Base-by-base conservation (phyloP, 192 early-diverging fungal genomes). In the Gamsiella multidivaricata region DNA sequence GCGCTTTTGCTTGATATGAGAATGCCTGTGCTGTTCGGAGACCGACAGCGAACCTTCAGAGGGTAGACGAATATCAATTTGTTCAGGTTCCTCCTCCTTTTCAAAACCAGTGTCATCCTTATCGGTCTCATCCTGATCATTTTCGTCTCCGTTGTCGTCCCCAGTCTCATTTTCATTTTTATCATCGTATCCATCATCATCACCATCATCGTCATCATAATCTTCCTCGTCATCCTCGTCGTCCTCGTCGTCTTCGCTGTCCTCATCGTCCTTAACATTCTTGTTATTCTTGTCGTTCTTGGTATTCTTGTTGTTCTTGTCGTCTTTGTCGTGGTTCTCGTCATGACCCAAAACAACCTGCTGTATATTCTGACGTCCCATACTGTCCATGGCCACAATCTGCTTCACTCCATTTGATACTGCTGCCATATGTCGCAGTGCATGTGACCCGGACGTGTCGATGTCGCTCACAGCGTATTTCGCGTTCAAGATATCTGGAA, bases 1-100 rank as follows among this genome's bases (percentile, higher is more conserved):
- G 26, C 66, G 55, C 18, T 70, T 70, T 5, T 61, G 56, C 8
- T 10, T 7, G 39, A 41, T 8, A 50, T 33, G 25, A 33, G 36
- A 9, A 26, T 7, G 39, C 8, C 39, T 10, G 7, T 41, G 39
- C 39, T 41, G 8, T n/a, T n/a, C 12, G 12, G 37, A 39, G 12
- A 5, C 61, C 2, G 34, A 23, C n/a, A 36, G 32, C 26, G 61
- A 12, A 25, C 34, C 61, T 31, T 49, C 33, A 1, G 43, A 14
- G n/a, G 32, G n/a, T 6, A n/a, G 0, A 29, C 28, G 20, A 62
- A n/a, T 3, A 45, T 28, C 20, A 62, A 36, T 22, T 53, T 51
- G 8, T 70, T 34, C 51, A 29, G 32, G 18, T 32, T 28, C n/a
- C n/a, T n/a, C n/a, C 4, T 54, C 41, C 17, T 28, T 42, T 22